Base-by-base conservation (phyloP, 2,329 filamentous ascomycete species). In the Calycina herbarum region DNA sequence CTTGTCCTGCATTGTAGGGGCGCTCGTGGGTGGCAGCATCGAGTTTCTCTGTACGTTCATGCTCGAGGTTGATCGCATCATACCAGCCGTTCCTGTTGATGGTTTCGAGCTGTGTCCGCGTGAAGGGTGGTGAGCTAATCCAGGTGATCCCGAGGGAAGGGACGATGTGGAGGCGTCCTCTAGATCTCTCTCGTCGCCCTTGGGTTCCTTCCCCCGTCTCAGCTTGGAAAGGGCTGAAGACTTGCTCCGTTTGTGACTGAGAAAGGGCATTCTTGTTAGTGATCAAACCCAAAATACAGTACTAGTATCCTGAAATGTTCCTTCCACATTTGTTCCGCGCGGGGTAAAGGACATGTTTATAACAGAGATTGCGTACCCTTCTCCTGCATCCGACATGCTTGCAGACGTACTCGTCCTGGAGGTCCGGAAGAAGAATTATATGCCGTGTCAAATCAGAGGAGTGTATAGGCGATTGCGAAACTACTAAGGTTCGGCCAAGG, bases 221-320 rank as follows among this genome's bases (percentile, higher is more conserved):
- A 86, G 78, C 27, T 86, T 76, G 40, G 84, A 82, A 67, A 84
- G 80, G 58, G 84, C 82, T 66, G 86, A 77, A 65, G 86, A 78
- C 73, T 82, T 85, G 66, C 80, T 83, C 68, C 84, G 82, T 76
- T 84, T 86, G 66, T 77, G 75, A 64, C 73, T 76, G 67, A 62
- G 61, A 58, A 68, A 59, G 15, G 51, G 35, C 67, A 69, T 71
- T 20, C 7, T 57, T n/a, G 45, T 51, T 51, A 51, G 45, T 51
- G 27, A 27, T 51, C n/a, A 51, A 24, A n/a, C n/a, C n/a, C n/a
- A n/a, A n/a, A n/a, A n/a, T n/a, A n/a, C n/a, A n/a, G n/a, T n/a
- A n/a, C n/a, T n/a, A n/a, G n/a, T n/a, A n/a, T n/a, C n/a, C n/a
- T n/a, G n/a, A 7, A n/a, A 48, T 48, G n/a, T 13, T 24, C 45